These are phyloP conservation scores for Blastocladiella emersonii DNA, from an alignment of 371 early-diverging fungal genomes.

Conservation along the genomic window DNA sequence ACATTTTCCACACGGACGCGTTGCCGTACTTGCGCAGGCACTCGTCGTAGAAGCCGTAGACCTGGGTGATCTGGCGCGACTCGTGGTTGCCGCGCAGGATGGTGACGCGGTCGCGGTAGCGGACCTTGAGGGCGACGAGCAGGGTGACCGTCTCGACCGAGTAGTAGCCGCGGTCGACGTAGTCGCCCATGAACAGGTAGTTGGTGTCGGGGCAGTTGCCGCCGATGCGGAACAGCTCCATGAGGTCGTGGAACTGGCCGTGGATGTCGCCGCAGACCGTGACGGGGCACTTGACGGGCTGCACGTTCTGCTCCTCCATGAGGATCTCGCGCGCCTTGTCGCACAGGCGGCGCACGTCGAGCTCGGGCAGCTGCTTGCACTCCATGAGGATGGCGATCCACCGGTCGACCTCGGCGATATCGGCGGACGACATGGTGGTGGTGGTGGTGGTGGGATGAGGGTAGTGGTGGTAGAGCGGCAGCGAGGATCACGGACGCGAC, in stretches of 20 bases:
- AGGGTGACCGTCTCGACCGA: constrained; percentile 98
- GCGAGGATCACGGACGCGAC: too few relatives aligned
- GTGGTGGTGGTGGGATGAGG: too few relatives aligned
- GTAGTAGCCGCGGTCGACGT: constrained; percentile 99
- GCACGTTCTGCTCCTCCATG: constrained; percentile 92
- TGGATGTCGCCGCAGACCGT: constrained; percentile 99
- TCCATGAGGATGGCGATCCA: constrained; percentile 45
- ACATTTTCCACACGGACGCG: constrained; percentile 97
- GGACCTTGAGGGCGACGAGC: constrained; percentile 90
- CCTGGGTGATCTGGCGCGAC: constrained; percentile 97
- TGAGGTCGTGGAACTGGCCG: constrained; percentile 98
- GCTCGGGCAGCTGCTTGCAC: constrained; percentile 74
- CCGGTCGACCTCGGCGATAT: constrained; percentile 38
- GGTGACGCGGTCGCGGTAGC: constrained; percentile 89
- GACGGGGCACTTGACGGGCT: constrained; percentile 88
- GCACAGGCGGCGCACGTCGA: constrained; percentile 70
- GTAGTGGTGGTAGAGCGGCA: too few relatives aligned
- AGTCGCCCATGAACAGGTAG: constrained; percentile 99
- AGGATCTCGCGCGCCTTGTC: constrained; percentile 88
- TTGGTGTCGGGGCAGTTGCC: constrained; percentile 97
- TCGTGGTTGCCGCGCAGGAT: constrained; percentile 99
- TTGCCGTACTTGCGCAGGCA: constrained; percentile 97
- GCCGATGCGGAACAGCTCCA: constrained; percentile 96
- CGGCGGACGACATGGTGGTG: constrained; percentile 4
- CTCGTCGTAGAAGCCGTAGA: constrained; percentile 99